Evolutionary conservation across 768 basidiomycete species (phyloP).

Genomic region (Crassisporium funariophilum): DNA sequence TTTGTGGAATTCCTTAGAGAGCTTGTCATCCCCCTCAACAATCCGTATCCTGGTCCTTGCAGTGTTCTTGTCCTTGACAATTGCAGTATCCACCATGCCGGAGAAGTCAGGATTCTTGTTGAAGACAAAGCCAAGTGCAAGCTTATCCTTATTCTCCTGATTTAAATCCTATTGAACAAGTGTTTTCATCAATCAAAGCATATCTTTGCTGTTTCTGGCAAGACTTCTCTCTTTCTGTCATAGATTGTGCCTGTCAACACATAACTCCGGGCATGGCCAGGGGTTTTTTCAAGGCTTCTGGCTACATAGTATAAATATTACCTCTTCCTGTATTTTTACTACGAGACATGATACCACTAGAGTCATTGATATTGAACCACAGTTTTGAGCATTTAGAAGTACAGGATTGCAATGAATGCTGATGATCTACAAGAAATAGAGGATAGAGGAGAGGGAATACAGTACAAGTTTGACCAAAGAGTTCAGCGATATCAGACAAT

Average conservation of each 20-base stretch:
- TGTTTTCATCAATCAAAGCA: conserved; percentile 28
- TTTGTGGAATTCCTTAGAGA: neutral
- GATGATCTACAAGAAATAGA: no score
- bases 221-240: conserved; percentile 8
- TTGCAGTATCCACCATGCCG: conserved; percentile 33
- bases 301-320: neutral
- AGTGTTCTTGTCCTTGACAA: conserved; percentile 39
- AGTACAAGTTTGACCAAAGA: no score
- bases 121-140: conserved; percentile 18
- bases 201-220: conserved; percentile 1
- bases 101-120: conserved; percentile 24
- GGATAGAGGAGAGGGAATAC: no score
- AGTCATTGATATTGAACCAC: no score
- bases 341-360: no score
- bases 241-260: conserved; percentile 6
- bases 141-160: conserved; percentile 31
- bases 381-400: no score
- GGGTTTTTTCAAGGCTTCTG: neutral
- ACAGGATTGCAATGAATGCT: no score
- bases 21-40: conserved; percentile 1
- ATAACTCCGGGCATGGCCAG: neutral
- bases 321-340: no score
- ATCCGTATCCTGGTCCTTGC: conserved; percentile 27
- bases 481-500: no score
- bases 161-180: conserved; percentile 34